Conservation (phyloP, 306 rosid species). For the Quercus bicolor region DNA sequence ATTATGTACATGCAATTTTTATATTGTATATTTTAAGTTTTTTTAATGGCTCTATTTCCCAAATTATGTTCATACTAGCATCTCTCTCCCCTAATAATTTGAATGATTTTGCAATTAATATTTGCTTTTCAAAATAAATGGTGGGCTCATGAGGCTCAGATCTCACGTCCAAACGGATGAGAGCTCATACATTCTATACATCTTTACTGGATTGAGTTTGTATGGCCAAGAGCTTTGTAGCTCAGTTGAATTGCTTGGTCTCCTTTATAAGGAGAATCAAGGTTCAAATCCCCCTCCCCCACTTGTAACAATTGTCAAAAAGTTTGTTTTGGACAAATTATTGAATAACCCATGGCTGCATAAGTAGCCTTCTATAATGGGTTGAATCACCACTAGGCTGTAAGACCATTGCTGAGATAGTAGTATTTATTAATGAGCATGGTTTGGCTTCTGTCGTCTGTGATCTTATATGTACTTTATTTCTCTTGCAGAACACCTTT, state of each 20-base stretch:
- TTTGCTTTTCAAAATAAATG: background rate
- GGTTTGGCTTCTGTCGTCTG: background rate
- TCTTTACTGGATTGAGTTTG: background rate
- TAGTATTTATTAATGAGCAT: background rate
- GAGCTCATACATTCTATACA: background rate
- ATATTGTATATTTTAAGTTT: background rate
- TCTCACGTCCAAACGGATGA: background rate
- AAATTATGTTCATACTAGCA: background rate
- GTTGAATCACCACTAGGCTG: background rate
- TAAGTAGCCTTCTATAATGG: background rate
- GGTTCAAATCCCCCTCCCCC: no score
- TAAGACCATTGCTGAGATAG: background rate
- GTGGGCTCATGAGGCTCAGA: background rate
- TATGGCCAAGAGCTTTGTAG: no score
- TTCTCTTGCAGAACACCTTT: constrained; percentile 75
- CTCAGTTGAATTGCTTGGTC: no score
- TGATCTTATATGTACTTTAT: constrained; percentile 22
- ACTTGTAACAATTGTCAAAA: no score
- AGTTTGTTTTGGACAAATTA: no score
- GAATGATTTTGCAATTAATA: background rate
- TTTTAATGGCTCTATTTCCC: background rate
- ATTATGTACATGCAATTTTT: background rate
- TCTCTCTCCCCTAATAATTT: background rate
- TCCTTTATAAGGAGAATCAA: no score
- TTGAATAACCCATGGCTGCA: background rate